Base-by-base conservation (phyloP, 805 yeast genomes). In the Cyberlindnera mycetangii region DNA sequence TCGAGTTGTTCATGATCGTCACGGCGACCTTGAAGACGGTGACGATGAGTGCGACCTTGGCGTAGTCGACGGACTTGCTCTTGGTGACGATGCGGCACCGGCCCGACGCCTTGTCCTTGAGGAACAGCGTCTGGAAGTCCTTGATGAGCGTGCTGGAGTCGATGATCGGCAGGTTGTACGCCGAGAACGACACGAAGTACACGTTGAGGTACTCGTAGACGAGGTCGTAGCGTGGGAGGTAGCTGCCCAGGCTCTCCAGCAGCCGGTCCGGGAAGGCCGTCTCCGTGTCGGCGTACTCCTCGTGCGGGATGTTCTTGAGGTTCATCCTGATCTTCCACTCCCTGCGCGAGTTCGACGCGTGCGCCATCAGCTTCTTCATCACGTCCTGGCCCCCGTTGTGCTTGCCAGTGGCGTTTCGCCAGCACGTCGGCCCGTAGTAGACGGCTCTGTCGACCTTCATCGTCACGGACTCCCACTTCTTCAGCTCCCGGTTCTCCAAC, bases 241-340 rank as follows among this genome's bases (percentile, higher is more conserved):
- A 54, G 1, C 40, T 30, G n/a, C 47, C 24, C 7, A 59, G 31
- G 28, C 33, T 49, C 2, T 15, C 22, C 11, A 59, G 27, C 6
- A 58, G 28, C n/a, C 32, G 38, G 2, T 47, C 45, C 0, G 55
- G 54, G 3, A 44, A 31, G 1, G 41, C 24, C 1, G 49, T 40
- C 11, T 46, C 44, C 3, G 42, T 31, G 11, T 45, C 51, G 6
- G 18, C 44, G 31, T 48, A 51, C 10, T 44, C 47, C 7, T 41
- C 40, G 10, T 32, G 27, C 2, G 49, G 42, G 1, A 43, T 31
- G 28, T 37, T 36, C 32, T 49, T 46, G 7, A 50, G 18, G 4
- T 47, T 42, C 22, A 46, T 51, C 22, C 47, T 54, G 18, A 41
- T 31, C 33, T 47, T 40, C 61, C 62, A 59, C 35, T 55, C 55